Percentiles rank a stretch among this genome's conserved stretches.
These are phyloP conservation scores for Backusella australiensis DNA, from an alignment of 192 early-diverging fungal genomes.

Conservation along the genomic window DNA sequence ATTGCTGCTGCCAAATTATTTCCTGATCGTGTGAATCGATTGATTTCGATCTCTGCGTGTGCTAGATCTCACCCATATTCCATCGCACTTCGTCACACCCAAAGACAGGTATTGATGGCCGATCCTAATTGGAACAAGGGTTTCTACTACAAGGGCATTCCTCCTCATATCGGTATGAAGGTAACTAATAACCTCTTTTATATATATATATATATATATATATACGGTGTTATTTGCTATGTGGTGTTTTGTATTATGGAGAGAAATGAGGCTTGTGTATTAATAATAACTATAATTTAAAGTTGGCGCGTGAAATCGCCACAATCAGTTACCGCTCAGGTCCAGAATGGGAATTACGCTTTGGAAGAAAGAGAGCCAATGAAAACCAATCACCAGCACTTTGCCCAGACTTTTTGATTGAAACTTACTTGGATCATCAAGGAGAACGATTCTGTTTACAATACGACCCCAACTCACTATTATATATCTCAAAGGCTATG, in stretches of 20 bases:
- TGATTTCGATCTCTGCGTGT: slow-evolving; percentile 87
- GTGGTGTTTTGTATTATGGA: background rate
- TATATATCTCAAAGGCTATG: slow-evolving; percentile 98
- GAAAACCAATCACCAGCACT: slow-evolving; percentile 74
- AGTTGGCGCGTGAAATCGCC: slow-evolving; percentile 88
- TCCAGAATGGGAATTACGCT: slow-evolving; percentile 96
- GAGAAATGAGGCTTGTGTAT: background rate
- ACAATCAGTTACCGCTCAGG: slow-evolving; percentile 94
- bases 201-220: no score
- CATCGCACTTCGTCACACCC: slow-evolving; percentile 89
- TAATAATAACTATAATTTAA: background rate
- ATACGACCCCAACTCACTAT: slow-evolving; percentile 91
- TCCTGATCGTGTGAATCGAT: slow-evolving; percentile 76
- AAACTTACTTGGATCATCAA: slow-evolving; percentile 96
- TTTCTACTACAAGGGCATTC: slow-evolving; percentile 84
- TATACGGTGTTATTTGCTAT: no score
- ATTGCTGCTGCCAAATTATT: slow-evolving; percentile 81
- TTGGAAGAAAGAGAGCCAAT: slow-evolving; percentile 80
- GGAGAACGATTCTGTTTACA: slow-evolving; percentile 90
- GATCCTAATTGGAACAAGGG: slow-evolving; percentile 97
- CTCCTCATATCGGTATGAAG: slow-evolving; percentile 95
- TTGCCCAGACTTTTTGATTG: slow-evolving; percentile 93
- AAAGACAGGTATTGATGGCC: slow-evolving; percentile 91
- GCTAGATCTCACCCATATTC: slow-evolving; percentile 96
- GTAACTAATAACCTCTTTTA: slow-evolving; percentile 20